Evolutionary conservation across 495 filamentous ascomycete genomes (phyloP), one percentile per base, ranked within the genome.

Genomic region (Cryomyces antarcticus): DNA sequence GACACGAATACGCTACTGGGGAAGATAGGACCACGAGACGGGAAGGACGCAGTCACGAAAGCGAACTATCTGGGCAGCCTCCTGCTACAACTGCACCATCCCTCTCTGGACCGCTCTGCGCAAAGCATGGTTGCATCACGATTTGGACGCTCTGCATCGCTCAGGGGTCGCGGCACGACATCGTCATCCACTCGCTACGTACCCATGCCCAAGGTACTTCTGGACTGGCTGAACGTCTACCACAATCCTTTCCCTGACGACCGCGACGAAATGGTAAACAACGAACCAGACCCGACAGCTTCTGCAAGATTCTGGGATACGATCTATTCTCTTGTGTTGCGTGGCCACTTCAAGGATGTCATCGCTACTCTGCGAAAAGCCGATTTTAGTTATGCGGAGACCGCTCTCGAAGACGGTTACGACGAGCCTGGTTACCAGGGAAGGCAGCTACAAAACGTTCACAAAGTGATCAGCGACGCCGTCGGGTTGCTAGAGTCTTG

Each of bases 231-330:
- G 33, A 66, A 82, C 41, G 64, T 65, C 3, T 68, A 79, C 49
- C 77, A 88, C 52, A 67, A 73, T 38, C 62, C 77, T 28, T 75
- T 74, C 46, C 58, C 58, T 17, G 61, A 66, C 38, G 77, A 80
- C 46, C 51, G 80, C 4, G 62, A 71, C 34, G 60, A 73, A 9
- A 61, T 93, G 33, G 61, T 69, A 46, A 64, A 65, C 27, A 57
- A 75, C 43, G 63, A 70, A 38, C 81, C 80, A 3, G 80, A 77
- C 45, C 79, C 82, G 31, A 75, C 82, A 3, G 71, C 73, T 38
- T 79, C 85, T 49, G 59, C 62, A 5, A 64, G 73, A 28, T 95
- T 81, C 56, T 95, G 87, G 87, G 79, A 83, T 52, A 68, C 74
- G 7, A 60, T 93, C 12, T 77, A 74, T 47, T 64, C 67, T 30